Evolutionary conservation across 805 yeast genomes (phyloP).

Genomic region (Allodekkera sacchari): DNA sequence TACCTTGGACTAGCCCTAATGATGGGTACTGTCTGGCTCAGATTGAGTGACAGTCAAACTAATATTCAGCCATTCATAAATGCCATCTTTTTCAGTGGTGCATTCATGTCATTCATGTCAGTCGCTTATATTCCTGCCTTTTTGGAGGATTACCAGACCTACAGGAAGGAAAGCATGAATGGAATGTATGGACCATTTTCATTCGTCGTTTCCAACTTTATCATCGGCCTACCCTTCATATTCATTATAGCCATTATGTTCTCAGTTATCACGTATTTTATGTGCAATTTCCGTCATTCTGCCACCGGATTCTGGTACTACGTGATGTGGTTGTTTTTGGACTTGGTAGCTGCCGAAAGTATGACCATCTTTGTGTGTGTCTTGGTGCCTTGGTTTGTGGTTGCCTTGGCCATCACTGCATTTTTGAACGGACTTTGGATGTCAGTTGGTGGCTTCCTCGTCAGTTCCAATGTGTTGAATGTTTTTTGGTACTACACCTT

Average conservation of each 20-base stretch:
- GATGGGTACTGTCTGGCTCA: slow-evolving; percentile 33
- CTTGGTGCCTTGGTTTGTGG: slow-evolving; percentile 28
- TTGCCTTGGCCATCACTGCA: slow-evolving; percentile 31
- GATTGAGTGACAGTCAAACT: slow-evolving; percentile 18
- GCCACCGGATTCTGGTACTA: slow-evolving; percentile 27
- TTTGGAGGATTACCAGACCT: slow-evolving; percentile 26
- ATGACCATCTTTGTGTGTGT: slow-evolving; percentile 29
- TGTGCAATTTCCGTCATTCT: slow-evolving; percentile 24
- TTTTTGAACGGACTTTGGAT: slow-evolving; percentile 36
- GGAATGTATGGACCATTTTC: slow-evolving; percentile 31
- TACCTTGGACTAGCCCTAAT: slow-evolving; percentile 31
- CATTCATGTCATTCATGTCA: slow-evolving; percentile 37
- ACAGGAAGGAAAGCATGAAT: slow-evolving; percentile 26
- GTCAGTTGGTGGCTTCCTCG: slow-evolving; percentile 35
- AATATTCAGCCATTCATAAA: slow-evolving; percentile 25
- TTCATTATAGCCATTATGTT: slow-evolving; percentile 26
- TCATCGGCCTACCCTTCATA: slow-evolving; percentile 30
- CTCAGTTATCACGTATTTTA: slow-evolving; percentile 27
- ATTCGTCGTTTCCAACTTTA: slow-evolving; percentile 27
- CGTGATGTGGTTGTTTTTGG: slow-evolving; percentile 30
- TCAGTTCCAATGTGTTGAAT: slow-evolving; percentile 26
- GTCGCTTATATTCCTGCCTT: slow-evolving; percentile 34
- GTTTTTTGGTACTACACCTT: slow-evolving; percentile 33
- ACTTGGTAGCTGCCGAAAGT: slow-evolving; percentile 33
- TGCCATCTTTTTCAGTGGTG: slow-evolving; percentile 33